Base-by-base conservation (phyloP, 2,329 filamentous ascomycete species). In the Penicillium fuscoglaucum region DNA sequence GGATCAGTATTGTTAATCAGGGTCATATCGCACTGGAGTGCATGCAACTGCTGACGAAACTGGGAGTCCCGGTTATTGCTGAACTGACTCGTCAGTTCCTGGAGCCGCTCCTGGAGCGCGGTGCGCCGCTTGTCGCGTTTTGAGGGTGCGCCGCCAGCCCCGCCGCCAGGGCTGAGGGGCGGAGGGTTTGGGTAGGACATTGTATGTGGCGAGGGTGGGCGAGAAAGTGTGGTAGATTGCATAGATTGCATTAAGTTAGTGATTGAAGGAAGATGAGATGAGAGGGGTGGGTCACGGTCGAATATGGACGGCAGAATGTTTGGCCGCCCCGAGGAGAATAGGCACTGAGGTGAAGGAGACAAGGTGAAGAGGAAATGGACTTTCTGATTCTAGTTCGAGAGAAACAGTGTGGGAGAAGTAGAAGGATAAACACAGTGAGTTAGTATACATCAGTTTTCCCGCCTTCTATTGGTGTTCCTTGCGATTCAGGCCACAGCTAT, bases 101-200 rank as follows among this genome's bases (percentile, higher is more conserved):
- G 83, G 7, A 96, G 84, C 63, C 90, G 88, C 61, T 96, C 92
- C 65, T 87, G 86, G 61, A 97, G 86, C 69, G 88, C 87, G 69
- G 90, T 90, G 61, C 92, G 88, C 72, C 93, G 88, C 76, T 96
- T 95, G 78, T 98, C 93, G 75, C 91, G 86, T 80, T 97, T 97
- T 41, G 91, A 93, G 47, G 84, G 69, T 24, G 78, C 80, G n/a
- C 64, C 64, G 17, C 62, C 58, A 28, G 66, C 63, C 55, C 66
- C 71, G 35, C 69, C 66, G 31, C 67, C 64, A 6, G 74, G 74
- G 56, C 72, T 75, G 21, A 68, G 62, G 3, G 73, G 75, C 9
- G 37, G 68, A 64, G 49, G 66, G 66, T 54, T 69, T 52, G 8
- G 60, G 58, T 67, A 62, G 24, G 62, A 60, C 54, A 66, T 58